These are phyloP conservation scores for Zymoseptoria brevis DNA, from an alignment of 2,329 filamentous ascomycete genomes.

Conservation along the genomic window DNA sequence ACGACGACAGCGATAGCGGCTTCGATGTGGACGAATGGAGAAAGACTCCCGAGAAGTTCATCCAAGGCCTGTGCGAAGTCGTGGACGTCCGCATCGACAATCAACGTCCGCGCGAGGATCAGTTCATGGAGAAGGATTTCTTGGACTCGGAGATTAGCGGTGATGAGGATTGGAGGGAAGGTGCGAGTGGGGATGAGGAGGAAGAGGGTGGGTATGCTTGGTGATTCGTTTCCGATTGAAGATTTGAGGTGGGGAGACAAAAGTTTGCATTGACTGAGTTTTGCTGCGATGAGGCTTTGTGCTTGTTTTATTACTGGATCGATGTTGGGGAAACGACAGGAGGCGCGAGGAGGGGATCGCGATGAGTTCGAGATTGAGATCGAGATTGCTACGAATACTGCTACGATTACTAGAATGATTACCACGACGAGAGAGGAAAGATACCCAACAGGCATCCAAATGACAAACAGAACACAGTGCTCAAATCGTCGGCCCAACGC, in stretches of 20 bases:
- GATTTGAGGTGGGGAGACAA: neutral
- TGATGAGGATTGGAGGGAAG: slow-evolving; percentile 52
- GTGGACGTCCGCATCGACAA: slow-evolving; percentile 71
- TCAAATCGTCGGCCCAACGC: neutral
- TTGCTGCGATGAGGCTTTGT: neutral
- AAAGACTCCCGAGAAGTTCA: slow-evolving; percentile 29
- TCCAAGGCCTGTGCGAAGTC: slow-evolving; percentile 63
- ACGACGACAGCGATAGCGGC: slow-evolving; percentile 21
- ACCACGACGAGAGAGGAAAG: no score
- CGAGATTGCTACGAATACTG: neutral
- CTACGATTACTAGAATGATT: neutral
- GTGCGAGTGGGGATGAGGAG: slow-evolving; percentile 41
- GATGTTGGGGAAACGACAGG: neutral
- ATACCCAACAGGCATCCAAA: neutral
- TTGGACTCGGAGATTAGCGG: slow-evolving; percentile 53
- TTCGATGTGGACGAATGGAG: slow-evolving; percentile 29
- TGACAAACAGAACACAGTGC: neutral
- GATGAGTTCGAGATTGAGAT: neutral
- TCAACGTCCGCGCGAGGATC: slow-evolving; percentile 60
- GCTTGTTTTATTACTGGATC: neutral
- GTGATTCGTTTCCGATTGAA: no score
- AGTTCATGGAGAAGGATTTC: slow-evolving; percentile 66
- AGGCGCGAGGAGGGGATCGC: neutral
- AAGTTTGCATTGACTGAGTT: neutral
- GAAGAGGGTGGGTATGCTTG: slow-evolving; percentile 35